Evolutionary conservation across 2,329 filamentous ascomycete genomes (phyloP).

Genomic region (Teratosphaeria nubilosa): DNA sequence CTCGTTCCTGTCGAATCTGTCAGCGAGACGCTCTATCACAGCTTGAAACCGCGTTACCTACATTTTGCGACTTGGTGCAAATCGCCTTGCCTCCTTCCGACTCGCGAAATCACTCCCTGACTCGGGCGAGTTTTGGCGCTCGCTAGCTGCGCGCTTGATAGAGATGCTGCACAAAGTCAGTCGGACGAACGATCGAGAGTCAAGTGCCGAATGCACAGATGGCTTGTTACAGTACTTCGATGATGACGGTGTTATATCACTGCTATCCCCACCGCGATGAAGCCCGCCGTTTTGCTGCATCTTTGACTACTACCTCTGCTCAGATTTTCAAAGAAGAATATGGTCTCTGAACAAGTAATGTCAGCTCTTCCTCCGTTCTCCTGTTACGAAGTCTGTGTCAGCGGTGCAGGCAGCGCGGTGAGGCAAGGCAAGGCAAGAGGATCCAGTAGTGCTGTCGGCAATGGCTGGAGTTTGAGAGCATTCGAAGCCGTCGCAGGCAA

Average conservation of each 20-base stretch:
- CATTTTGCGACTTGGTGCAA: background rate
- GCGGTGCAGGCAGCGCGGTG: background rate
- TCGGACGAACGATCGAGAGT: background rate
- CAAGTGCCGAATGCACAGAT: background rate
- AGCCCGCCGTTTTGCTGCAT: background rate
- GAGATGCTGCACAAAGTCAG: background rate
- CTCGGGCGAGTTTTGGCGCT: background rate
- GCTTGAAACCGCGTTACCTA: background rate
- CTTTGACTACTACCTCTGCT: background rate
- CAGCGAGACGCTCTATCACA: background rate
- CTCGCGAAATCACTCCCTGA: background rate
- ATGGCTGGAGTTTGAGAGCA: background rate
- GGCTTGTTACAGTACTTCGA: background rate
- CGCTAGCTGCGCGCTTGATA: background rate
- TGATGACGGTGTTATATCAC: background rate
- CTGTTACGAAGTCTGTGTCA: background rate
- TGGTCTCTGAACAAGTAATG: background rate
- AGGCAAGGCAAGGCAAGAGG: background rate
- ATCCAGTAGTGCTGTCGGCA: background rate
- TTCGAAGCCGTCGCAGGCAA: background rate
- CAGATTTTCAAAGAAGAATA: background rate
- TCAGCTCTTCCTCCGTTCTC: background rate
- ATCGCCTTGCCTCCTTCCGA: background rate
- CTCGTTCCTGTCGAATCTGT: background rate
- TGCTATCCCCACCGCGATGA: background rate